Evolutionary conservation across 148 eudicot genomes (phyloP).

Genomic region (Euryodendron excelsum): DNA sequence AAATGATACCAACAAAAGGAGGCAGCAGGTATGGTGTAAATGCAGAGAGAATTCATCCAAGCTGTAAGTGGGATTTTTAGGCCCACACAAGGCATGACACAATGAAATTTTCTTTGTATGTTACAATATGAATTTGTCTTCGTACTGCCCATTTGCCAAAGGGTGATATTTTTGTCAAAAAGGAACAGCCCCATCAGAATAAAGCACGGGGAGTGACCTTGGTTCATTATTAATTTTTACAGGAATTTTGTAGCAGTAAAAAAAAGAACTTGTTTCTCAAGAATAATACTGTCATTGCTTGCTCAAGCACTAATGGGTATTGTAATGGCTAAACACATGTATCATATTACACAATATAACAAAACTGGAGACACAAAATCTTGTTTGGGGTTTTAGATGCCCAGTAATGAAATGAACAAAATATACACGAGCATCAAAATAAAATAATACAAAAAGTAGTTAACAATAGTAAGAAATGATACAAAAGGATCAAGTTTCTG

Average conservation of each 20-base stretch:
- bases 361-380: too few relatives aligned
- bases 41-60: background rate
- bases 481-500: too few relatives aligned
- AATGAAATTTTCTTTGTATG: background rate
- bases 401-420: too few relatives aligned
- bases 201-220: background rate
- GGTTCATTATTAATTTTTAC: background rate
- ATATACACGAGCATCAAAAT: too few relatives aligned
- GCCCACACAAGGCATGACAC: too few relatives aligned
- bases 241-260: background rate
- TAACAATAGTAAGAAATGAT: too few relatives aligned
- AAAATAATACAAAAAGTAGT: too few relatives aligned
- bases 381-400: too few relatives aligned
- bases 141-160: too few relatives aligned
- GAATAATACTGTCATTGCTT: background rate
- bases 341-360: too few relatives aligned
- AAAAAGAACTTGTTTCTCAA: background rate
- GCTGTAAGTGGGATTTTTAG: too few relatives aligned
- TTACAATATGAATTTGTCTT: too few relatives aligned
- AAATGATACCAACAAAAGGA: background rate
- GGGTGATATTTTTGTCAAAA: slow-evolving; percentile 3
- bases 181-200: background rate
- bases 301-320: background rate
- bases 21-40: background rate
- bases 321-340: background rate